Conservation (phyloP, 1,139 yeast genomes). For the Lipomyces yarrowii region DNA sequence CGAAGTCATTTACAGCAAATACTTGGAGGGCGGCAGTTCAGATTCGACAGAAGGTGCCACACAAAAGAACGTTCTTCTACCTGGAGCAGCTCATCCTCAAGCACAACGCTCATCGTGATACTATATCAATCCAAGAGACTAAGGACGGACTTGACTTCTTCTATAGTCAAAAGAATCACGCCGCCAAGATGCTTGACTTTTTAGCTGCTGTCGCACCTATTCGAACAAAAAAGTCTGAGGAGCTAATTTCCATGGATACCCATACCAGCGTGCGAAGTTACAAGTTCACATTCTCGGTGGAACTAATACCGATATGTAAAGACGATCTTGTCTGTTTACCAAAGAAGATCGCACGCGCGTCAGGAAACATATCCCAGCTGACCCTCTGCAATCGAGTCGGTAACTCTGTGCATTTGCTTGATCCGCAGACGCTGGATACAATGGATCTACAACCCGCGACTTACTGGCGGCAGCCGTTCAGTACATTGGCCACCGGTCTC, state of each 20-base stretch:
- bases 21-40: slow-evolving; percentile 98
- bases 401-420: slow-evolving; percentile 81
- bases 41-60: slow-evolving; percentile 95
- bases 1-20: slow-evolving; percentile 90
- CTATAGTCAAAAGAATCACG: slow-evolving; percentile 86
- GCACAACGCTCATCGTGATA: slow-evolving; percentile 93
- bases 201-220: slow-evolving; percentile 86
- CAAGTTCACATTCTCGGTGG: slow-evolving; percentile 90
- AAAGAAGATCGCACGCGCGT: slow-evolving; percentile 73
- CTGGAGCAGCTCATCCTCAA: slow-evolving; percentile 91
- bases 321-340: slow-evolving; percentile 95
- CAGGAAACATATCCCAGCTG: slow-evolving; percentile 82
- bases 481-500: slow-evolving; percentile 72
- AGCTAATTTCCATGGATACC: slow-evolving; percentile 86
- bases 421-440: slow-evolving; percentile 76
- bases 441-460: slow-evolving; percentile 77
- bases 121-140: slow-evolving; percentile 88
- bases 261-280: slow-evolving; percentile 87
- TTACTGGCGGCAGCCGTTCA: slow-evolving; percentile 88
- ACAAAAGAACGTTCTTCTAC: slow-evolving; percentile 92
- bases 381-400: slow-evolving; percentile 85
- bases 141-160: slow-evolving; percentile 95
- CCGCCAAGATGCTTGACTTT: slow-evolving; percentile 91
- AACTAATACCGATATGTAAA: slow-evolving; percentile 95
- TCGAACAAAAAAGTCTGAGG: slow-evolving; percentile 82